Conservation (phyloP, 2,329 filamentous ascomycete species). For the Alternaria longipes region DNA sequence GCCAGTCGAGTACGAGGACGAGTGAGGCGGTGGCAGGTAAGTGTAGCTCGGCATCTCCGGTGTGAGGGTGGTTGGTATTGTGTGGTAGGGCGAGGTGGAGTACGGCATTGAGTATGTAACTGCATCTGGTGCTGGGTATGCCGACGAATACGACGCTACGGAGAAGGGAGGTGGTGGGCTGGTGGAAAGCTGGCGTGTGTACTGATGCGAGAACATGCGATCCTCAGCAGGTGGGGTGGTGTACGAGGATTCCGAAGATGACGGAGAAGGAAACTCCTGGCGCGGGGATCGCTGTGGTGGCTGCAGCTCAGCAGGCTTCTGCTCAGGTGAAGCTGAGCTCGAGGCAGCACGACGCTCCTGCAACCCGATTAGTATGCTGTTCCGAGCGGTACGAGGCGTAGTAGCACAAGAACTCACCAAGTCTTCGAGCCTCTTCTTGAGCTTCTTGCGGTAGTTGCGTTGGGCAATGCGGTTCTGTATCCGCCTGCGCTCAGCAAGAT, state of each 20-base stretch:
- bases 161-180: conserved; percentile 75
- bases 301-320: conserved; percentile 64
- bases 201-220: conserved; percentile 71
- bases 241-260: conserved; percentile 49
- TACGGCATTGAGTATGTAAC: conserved; percentile 68
- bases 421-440: conserved; percentile 88
- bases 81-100: conserved; percentile 52
- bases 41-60: conserved; percentile 60
- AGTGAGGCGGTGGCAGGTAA: conserved; percentile 63
- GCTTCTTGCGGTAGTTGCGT: conserved; percentile 96
- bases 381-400: conserved; percentile 20
- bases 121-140: conserved; percentile 74
- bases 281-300: conserved; percentile 48
- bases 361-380: conserved; percentile 27
- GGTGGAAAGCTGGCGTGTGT: conserved; percentile 73
- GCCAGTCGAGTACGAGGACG: conserved; percentile 61
- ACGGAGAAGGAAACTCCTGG: conserved; percentile 49
- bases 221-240: conserved; percentile 70
- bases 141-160: conserved; percentile 64
- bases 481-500: conserved; percentile 89
- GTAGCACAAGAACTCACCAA: conserved; percentile 54
- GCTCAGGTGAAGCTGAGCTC: conserved; percentile 67
- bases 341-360: conserved; percentile 76
- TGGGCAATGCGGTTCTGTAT: conserved; percentile 99
- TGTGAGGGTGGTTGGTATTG: conserved; percentile 49